These are phyloP conservation scores for Pseudevernia furfuracea DNA, from an alignment of 495 filamentous ascomycete genomes.

Conservation along the genomic window DNA sequence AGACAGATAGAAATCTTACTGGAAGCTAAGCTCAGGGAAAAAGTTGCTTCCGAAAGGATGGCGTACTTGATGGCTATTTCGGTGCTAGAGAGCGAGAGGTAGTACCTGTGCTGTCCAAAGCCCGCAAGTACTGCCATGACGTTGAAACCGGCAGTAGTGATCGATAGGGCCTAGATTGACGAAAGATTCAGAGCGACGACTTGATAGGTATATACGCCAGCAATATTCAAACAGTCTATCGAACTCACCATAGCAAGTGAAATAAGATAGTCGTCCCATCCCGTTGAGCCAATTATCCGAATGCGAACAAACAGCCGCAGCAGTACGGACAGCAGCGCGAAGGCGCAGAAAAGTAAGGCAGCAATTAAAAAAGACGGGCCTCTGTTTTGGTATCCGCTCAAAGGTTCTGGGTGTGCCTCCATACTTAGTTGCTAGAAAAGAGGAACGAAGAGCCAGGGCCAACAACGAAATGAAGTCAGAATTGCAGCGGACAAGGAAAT, in stretches of 20 bases:
- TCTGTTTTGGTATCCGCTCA: neutral
- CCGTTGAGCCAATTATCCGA: neutral
- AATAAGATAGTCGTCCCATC: neutral
- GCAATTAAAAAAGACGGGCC: neutral
- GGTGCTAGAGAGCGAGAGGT: slow-evolving; percentile 5
- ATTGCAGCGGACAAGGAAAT: too few relatives aligned
- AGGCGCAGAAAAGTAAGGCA: neutral
- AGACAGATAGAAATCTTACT: slow-evolving; percentile 19
- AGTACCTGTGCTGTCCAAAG: slow-evolving; percentile 16
- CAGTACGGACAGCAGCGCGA: neutral
- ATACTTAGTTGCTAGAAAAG: too few relatives aligned
- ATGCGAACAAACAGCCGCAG: neutral
- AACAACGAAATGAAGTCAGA: too few relatives aligned
- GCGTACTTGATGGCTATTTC: slow-evolving; percentile 11
- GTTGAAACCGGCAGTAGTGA: neutral
- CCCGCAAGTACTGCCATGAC: slow-evolving; percentile 1
- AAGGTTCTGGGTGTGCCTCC: neutral
- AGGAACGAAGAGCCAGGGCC: too few relatives aligned
- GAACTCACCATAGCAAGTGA: neutral
- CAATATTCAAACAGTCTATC: neutral
- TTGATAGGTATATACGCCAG: neutral
- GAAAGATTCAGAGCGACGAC: too few relatives aligned
- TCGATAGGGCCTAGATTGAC: neutral
- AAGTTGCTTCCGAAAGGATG: slow-evolving; percentile 6
- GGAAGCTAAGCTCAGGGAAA: slow-evolving; percentile 13